Percentiles rank a stretch among this genome's conserved stretches.
These are phyloP conservation scores for Akanthomyces uredinophilus DNA, from an alignment of 2,329 filamentous ascomycete genomes.

Conservation along the genomic window DNA sequence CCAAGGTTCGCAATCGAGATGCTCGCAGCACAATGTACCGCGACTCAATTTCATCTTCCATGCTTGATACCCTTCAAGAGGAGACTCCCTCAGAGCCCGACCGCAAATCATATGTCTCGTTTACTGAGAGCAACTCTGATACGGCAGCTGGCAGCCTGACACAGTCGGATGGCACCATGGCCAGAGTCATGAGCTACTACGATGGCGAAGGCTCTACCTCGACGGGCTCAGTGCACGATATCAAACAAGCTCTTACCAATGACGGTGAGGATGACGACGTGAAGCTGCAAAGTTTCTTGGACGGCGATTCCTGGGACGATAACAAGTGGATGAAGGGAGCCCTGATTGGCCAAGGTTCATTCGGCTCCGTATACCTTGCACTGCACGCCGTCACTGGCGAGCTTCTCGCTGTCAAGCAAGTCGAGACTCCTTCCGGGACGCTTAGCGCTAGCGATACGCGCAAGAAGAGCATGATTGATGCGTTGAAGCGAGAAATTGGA, in stretches of 20 bases:
- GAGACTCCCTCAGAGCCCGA: slow-evolving; percentile 83
- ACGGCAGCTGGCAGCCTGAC: slow-evolving; percentile 65
- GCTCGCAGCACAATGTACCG: slow-evolving; percentile 45
- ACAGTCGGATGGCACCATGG: slow-evolving; percentile 68
- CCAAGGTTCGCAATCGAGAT: slow-evolving; percentile 36
- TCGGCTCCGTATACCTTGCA: slow-evolving; percentile 91
- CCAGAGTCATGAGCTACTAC: slow-evolving; percentile 69
- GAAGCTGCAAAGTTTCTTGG: slow-evolving; percentile 82
- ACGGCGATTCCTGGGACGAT: slow-evolving; percentile 90
- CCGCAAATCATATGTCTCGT: slow-evolving; percentile 93
- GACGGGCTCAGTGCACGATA: slow-evolving; percentile 69
- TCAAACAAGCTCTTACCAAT: slow-evolving; percentile 79
- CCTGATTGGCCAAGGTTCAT: slow-evolving; percentile 92
- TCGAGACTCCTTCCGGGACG: slow-evolving; percentile 82
- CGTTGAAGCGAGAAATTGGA: slow-evolving; percentile 92
- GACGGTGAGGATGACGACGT: slow-evolving; percentile 91
- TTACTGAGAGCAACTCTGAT: slow-evolving; percentile 70
- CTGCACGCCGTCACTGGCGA: slow-evolving; percentile 94
- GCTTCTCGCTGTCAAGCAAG: slow-evolving; percentile 96
- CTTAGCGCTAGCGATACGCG: slow-evolving; percentile 69
- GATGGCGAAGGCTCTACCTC: slow-evolving; percentile 75
- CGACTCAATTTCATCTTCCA: slow-evolving; percentile 83
- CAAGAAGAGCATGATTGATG: slow-evolving; percentile 98
- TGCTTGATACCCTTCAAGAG: slow-evolving; percentile 85
- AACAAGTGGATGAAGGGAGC: slow-evolving; percentile 99